These are phyloP conservation scores for Phytophthora kernoviae DNA, from an alignment of 352 stramenopile species.

Conservation along the genomic window DNA sequence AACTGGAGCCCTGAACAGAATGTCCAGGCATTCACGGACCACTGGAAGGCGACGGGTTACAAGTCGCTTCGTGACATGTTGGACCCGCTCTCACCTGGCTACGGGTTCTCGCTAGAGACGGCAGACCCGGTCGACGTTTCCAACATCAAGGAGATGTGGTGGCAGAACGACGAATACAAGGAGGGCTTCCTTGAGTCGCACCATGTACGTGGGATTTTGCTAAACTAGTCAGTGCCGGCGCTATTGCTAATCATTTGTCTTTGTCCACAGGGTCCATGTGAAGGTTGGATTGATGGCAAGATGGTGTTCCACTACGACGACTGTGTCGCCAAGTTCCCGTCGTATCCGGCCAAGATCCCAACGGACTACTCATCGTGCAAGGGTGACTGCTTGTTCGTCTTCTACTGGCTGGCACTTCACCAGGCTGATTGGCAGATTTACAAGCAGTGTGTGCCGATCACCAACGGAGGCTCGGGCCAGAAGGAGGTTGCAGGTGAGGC, in stretches of 20 bases:
- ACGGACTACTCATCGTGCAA: slow-evolving; percentile 55
- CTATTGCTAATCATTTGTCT: neutral
- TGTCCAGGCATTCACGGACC: slow-evolving; percentile 32
- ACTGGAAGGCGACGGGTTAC: slow-evolving; percentile 36
- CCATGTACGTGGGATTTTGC: slow-evolving; percentile 23
- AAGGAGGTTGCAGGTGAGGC: slow-evolving; percentile 11
- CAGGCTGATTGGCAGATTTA: slow-evolving; percentile 49
- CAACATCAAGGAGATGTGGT: slow-evolving; percentile 35
- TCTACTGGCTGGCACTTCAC: slow-evolving; percentile 61
- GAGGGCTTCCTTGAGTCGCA: slow-evolving; percentile 46
- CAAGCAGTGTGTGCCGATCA: slow-evolving; percentile 39
- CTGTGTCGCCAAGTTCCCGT: slow-evolving; percentile 41
- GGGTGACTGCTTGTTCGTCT: slow-evolving; percentile 48
- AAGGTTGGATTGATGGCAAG: slow-evolving; percentile 55
- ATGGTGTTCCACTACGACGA: slow-evolving; percentile 52
- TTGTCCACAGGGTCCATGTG: slow-evolving; percentile 42
- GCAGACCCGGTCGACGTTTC: slow-evolving; percentile 37
- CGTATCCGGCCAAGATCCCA: slow-evolving; percentile 50
- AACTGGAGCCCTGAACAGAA: slow-evolving; percentile 40
- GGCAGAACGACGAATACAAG: slow-evolving; percentile 49
- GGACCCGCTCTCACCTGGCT: slow-evolving; percentile 34
- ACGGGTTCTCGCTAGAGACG: slow-evolving; percentile 31
- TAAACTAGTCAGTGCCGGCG: neutral
- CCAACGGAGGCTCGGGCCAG: slow-evolving; percentile 17
- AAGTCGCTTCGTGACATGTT: slow-evolving; percentile 45